Conservation (phyloP, 2,329 filamentous ascomycete species). For the Gremmenia infestans region DNA sequence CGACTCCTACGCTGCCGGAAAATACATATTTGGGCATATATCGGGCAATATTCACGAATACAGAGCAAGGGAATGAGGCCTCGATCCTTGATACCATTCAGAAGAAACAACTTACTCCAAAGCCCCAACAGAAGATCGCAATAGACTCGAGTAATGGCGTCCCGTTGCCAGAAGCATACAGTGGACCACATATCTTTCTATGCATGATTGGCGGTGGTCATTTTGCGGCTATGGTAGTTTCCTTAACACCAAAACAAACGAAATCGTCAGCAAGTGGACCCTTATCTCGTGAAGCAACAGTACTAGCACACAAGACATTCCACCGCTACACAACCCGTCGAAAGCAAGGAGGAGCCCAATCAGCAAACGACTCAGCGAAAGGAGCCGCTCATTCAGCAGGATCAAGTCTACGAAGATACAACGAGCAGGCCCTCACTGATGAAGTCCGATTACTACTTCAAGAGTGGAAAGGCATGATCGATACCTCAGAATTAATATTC, state of each 20-base stretch:
- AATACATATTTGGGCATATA: slow-evolving; percentile 85
- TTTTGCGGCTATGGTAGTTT: slow-evolving; percentile 94
- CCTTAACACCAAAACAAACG: slow-evolving; percentile 72
- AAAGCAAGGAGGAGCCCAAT: slow-evolving; percentile 94
- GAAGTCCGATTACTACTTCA: slow-evolving; percentile 77
- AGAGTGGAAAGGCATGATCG: slow-evolving; percentile 83
- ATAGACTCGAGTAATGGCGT: slow-evolving; percentile 53
- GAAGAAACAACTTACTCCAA: slow-evolving; percentile 71
- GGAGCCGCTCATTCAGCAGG: slow-evolving; percentile 92
- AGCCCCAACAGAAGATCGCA: slow-evolving; percentile 41
- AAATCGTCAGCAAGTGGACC: slow-evolving; percentile 62
- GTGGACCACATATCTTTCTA: slow-evolving; percentile 83
- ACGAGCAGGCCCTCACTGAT: slow-evolving; percentile 83
- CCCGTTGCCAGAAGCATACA: slow-evolving; percentile 50
- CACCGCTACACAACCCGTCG: slow-evolving; percentile 93
- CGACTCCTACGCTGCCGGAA: slow-evolving; percentile 65
- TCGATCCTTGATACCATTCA: slow-evolving; percentile 63
- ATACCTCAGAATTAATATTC: slow-evolving; percentile 80
- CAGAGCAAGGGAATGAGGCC: slow-evolving; percentile 61
- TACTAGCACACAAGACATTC: slow-evolving; percentile 95
- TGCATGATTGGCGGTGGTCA: slow-evolving; percentile 99
- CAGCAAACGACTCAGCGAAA: slow-evolving; percentile 89
- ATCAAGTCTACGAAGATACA: slow-evolving; percentile 83
- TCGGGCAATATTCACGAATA: slow-evolving; percentile 68
- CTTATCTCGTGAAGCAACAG: slow-evolving; percentile 78